Conservation (phyloP, 2,329 filamentous ascomycete species). For the Didymella pinodella region DNA sequence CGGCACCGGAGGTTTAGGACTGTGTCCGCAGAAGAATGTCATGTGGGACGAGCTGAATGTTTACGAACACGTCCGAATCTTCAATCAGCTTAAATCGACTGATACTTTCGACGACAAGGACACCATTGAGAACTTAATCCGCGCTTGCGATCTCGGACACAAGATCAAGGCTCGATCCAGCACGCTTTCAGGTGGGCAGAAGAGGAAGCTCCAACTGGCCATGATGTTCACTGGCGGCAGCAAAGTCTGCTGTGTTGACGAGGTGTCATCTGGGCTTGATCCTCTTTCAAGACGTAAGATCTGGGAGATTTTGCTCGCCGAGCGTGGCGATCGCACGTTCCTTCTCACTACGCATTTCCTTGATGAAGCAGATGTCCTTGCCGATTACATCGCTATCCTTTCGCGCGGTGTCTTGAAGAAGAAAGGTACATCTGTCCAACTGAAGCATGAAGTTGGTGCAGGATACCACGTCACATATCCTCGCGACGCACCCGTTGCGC, state of each 20-base stretch:
- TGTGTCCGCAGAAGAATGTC: constrained; percentile 93
- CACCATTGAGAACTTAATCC: constrained; percentile 70
- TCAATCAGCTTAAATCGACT: constrained; percentile 78
- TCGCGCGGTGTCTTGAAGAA: constrained; percentile 85
- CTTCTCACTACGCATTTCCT: constrained; percentile 92
- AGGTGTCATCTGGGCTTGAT: constrained; percentile 88
- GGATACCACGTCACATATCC: constrained; percentile 75
- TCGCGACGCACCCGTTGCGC: constrained; percentile 53
- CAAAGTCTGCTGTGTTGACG: constrained; percentile 87
- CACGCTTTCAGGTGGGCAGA: constrained; percentile 89
- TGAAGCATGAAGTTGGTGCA: constrained; percentile 82
- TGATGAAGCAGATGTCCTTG: constrained; percentile 88
- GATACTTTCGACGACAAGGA: constrained; percentile 62
- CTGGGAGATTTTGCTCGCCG: constrained; percentile 90
- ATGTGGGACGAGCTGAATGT: constrained; percentile 91
- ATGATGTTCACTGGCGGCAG: constrained; percentile 96
- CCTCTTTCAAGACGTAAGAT: constrained; percentile 87
- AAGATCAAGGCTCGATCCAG: constrained; percentile 77
- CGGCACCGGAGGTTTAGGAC: constrained; percentile 78
- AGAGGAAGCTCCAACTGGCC: constrained; percentile 87
- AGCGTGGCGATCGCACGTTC: constrained; percentile 82
- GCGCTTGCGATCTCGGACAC: constrained; percentile 74
- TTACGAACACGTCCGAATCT: constrained; percentile 82
- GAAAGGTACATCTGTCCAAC: constrained; percentile 81
- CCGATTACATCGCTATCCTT: constrained; percentile 87